Percentiles rank a stretch among this genome's conserved stretches.
Evolutionary conservation across 2,329 filamentous ascomycete species (phyloP).

Genomic region (Exophiala mesophila): DNA sequence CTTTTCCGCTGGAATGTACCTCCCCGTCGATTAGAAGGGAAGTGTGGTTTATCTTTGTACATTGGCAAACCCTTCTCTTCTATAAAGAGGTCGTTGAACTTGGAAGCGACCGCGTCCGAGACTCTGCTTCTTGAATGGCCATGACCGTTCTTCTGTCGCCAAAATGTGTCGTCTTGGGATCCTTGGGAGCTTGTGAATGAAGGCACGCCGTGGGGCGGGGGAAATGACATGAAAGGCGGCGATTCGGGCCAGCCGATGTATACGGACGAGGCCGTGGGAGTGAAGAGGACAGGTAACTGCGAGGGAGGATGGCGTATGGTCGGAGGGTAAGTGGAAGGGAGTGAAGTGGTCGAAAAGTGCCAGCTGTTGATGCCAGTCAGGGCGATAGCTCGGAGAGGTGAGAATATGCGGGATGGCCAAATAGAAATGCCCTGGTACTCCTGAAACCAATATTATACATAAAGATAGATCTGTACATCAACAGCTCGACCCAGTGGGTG

Average conservation of each 20-base stretch:
- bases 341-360: no score
- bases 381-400: no score
- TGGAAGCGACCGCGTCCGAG: conserved; percentile 52
- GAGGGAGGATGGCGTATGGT: no score
- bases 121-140: conserved; percentile 33
- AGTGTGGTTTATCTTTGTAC: conserved; percentile 99
- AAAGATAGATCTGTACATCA: no score
- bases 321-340: no score
- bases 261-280: neutral
- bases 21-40: conserved; percentile 49
- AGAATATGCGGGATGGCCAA: no score
- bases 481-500: no score
- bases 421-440: no score
- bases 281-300: no score
- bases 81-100: conserved; percentile 62
- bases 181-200: conserved; percentile 63
- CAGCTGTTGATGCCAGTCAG: no score
- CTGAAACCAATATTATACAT: no score
- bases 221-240: conserved; percentile 47
- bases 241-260: conserved; percentile 11
- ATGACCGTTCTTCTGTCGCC: conserved; percentile 51
- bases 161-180: conserved; percentile 61
- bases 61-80: conserved; percentile 67
- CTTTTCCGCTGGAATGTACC: conserved; percentile 63
- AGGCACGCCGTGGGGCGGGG: conserved; percentile 64